phyloP scores from a whole-genome alignment of 805 yeast species.

The Yarrowia sp. region DNA sequence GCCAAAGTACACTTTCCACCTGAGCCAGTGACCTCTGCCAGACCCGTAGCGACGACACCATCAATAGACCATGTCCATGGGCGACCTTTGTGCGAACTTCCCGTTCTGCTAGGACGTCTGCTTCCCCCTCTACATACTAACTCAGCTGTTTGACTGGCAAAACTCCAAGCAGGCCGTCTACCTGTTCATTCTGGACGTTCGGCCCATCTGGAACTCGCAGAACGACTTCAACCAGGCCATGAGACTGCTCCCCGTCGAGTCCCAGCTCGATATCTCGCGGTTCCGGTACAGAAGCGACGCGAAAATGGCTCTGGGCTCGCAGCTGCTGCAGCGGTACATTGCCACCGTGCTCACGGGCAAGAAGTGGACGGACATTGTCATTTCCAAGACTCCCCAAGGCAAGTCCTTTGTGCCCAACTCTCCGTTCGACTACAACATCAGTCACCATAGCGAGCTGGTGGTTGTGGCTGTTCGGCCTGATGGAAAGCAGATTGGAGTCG shows the following conservation, averaged over 20 bases:
- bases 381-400: constrained; percentile 56
- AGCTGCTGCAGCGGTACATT: constrained; percentile 56
- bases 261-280: constrained; percentile 54
- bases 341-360: constrained; percentile 50
- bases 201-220: constrained; percentile 45
- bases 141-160: constrained; percentile 30
- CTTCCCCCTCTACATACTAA: not conserved
- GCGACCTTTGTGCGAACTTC: too few species aligned
- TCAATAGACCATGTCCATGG: not conserved
- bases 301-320: constrained; percentile 54
- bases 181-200: constrained; percentile 37
- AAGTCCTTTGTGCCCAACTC: constrained; percentile 58
- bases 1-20: constrained; percentile 3
- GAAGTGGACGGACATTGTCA: constrained; percentile 43
- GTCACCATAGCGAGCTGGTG: constrained; percentile 62
- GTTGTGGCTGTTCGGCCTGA: constrained; percentile 53
- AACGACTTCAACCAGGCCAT: constrained; percentile 59
- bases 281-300: constrained; percentile 52
- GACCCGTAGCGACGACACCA: not conserved
- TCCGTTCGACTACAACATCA: constrained; percentile 59
- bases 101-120: too few species aligned
- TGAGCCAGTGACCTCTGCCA: not conserved
- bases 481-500: constrained; percentile 54
- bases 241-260: constrained; percentile 55
- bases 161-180: constrained; percentile 27